Conservation (phyloP, 148 eudicot species). For the Rhododendron ferrugineum region DNA sequence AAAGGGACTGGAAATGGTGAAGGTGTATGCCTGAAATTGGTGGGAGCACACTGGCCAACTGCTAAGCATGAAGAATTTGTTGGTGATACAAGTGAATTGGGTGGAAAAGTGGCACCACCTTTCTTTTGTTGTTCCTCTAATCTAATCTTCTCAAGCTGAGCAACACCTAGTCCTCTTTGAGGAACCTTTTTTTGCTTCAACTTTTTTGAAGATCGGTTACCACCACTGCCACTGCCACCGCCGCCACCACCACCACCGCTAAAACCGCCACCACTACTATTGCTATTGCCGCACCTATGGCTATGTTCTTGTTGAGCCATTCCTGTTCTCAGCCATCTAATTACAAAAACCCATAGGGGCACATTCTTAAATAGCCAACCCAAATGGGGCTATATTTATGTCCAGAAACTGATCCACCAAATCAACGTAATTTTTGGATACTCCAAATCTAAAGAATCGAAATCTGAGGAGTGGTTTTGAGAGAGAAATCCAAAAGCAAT, state of each 20-base stretch:
- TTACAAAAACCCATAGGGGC: not conserved
- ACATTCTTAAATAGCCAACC: slow-evolving; percentile 7
- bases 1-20: slow-evolving; percentile 22
- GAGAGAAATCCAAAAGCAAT: slow-evolving; percentile 7
- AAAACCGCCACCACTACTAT: slow-evolving; percentile 18
- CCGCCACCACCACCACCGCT: not conserved
- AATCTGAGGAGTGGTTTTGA: slow-evolving; percentile 15
- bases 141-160: slow-evolving; percentile 82
- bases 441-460: slow-evolving; percentile 13
- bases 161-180: slow-evolving; percentile 93
- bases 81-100: slow-evolving; percentile 21
- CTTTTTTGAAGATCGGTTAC: slow-evolving; percentile 47
- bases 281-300: slow-evolving; percentile 31
- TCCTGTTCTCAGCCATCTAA: slow-evolving; percentile 26
- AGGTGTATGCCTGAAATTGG: slow-evolving; percentile 31
- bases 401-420: slow-evolving; percentile 2
- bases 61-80: slow-evolving; percentile 22
- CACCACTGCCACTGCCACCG: not conserved
- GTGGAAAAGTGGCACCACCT: slow-evolving; percentile 19
- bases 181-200: slow-evolving; percentile 65
- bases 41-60: slow-evolving; percentile 10
- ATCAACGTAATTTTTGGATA: slow-evolving; percentile 12
- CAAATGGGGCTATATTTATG: slow-evolving; percentile 7
- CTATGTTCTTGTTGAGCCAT: slow-evolving; percentile 55
- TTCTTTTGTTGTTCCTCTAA: slow-evolving; percentile 57